Evolutionary conservation across 192 early-diverging fungal species (phyloP).

Genomic region (Cladochytrium replicatum): DNA sequence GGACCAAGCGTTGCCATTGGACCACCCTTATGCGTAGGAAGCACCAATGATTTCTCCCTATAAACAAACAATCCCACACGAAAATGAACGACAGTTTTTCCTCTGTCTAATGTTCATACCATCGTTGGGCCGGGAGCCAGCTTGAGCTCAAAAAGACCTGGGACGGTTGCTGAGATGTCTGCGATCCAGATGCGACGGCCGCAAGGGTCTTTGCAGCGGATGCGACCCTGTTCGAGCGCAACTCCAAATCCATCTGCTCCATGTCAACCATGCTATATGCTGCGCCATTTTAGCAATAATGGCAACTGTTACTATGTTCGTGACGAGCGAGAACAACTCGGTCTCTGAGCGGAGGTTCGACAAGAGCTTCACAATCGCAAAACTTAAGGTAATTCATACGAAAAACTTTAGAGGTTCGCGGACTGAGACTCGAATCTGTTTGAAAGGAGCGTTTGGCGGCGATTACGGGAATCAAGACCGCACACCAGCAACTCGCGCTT

Average conservation of each 20-base stretch:
- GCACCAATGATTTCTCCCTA: too few relatives aligned
- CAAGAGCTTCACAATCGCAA: slow-evolving; percentile 52
- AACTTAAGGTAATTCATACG: slow-evolving; percentile 51
- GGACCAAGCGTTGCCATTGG: neutral
- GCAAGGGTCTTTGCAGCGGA: neutral
- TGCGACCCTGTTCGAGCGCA: neutral
- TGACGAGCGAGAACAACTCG: slow-evolving; percentile 66
- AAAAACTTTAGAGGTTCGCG: neutral
- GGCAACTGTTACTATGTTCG: slow-evolving; percentile 85
- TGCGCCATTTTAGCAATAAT: slow-evolving; percentile 15
- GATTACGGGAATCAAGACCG: slow-evolving; percentile 76
- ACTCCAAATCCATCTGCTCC: neutral
- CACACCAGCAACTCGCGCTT: slow-evolving; percentile 55
- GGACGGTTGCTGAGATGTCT: too few relatives aligned
- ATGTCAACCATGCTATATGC: neutral
- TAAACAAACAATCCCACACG: too few relatives aligned
- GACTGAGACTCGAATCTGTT: neutral
- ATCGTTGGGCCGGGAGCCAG: neutral
- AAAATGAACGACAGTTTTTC: too few relatives aligned
- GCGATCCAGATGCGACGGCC: neutral
- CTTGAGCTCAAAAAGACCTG: neutral
- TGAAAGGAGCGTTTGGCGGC: slow-evolving; percentile 70
- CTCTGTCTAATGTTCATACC: too few relatives aligned
- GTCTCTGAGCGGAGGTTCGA: slow-evolving; percentile 88
- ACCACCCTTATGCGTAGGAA: neutral